Conservation (phyloP, 75 land plant genomes). For the Pinus taeda region DNA sequence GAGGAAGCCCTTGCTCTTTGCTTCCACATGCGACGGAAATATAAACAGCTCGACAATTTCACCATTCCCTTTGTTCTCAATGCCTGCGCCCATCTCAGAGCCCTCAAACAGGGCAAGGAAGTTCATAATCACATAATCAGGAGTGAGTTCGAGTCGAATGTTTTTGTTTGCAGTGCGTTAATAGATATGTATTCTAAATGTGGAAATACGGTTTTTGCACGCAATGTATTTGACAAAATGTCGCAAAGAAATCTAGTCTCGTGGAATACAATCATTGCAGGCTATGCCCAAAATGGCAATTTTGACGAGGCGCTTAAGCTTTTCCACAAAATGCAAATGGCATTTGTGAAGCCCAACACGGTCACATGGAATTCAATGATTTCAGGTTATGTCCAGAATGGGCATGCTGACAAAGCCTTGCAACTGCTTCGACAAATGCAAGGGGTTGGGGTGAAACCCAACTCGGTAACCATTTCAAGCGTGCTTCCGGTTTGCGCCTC, state of each 20-base stretch:
- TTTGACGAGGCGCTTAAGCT: neutral
- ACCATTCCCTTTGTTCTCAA: no score
- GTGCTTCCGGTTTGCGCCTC: constrained; percentile 9
- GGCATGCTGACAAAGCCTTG: constrained; percentile 15
- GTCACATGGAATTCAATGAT: constrained; percentile 32
- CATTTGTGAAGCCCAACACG: constrained; percentile 5
- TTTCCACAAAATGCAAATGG: constrained; percentile 2
- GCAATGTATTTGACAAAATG: constrained; percentile 15
- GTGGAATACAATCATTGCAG: constrained; percentile 26
- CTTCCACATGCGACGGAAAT: no score
- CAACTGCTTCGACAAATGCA: constrained; percentile 13
- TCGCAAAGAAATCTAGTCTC: constrained; percentile 13
- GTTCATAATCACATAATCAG: constrained; percentile 25
- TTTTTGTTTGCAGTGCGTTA: constrained; percentile 35
- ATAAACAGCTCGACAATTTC: no score
- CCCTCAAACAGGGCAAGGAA: constrained; percentile 14
- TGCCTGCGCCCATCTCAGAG: neutral
- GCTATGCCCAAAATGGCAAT: constrained; percentile 12
- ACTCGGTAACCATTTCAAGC: constrained; percentile 6
- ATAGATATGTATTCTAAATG: constrained; percentile 49
- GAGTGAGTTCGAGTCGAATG: constrained; percentile 16
- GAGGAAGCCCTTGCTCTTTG: no score
- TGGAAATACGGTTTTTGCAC: constrained; percentile 6
- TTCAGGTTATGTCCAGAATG: constrained; percentile 30
- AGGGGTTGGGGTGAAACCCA: constrained; percentile 20